A percentile compares a stretch with the other conserved stretches of the same genome.
Conservation (phyloP, 2,329 filamentous ascomycete genomes). For the Colletotrichum sp. region DNA sequence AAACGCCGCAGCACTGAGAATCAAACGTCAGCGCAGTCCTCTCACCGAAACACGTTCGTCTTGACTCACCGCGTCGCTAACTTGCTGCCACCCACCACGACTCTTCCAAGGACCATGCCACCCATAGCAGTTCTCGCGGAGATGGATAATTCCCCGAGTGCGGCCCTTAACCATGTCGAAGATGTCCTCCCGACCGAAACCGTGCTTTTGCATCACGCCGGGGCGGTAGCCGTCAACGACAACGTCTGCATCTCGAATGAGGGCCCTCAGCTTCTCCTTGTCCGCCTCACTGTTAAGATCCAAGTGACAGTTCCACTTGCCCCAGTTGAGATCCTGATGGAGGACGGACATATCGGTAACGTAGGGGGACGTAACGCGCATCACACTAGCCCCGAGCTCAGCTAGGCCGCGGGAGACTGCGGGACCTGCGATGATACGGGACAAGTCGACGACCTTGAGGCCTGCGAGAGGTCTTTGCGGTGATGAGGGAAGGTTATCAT, state of each 20-base stretch:
- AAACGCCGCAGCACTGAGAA: slow-evolving; percentile 43
- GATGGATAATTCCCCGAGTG: slow-evolving; percentile 42
- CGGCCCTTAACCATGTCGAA: slow-evolving; percentile 37
- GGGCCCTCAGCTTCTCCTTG: slow-evolving; percentile 22
- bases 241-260: slow-evolving; percentile 54
- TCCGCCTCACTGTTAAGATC: slow-evolving; percentile 37
- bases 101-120: slow-evolving; percentile 52
- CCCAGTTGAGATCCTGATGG: slow-evolving; percentile 52
- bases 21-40: background rate
- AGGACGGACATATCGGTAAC: slow-evolving; percentile 43
- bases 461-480: slow-evolving; percentile 46
- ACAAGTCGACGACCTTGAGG: slow-evolving; percentile 52
- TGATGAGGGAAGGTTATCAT: slow-evolving; percentile 27
- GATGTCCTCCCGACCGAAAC: slow-evolving; percentile 44
- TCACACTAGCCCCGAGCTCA: slow-evolving; percentile 50
- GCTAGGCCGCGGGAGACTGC: slow-evolving; percentile 45
- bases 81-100: slow-evolving; percentile 58
- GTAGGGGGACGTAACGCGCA: slow-evolving; percentile 44
- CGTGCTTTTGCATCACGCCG: slow-evolving; percentile 49
- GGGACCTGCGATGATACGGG: slow-evolving; percentile 53
- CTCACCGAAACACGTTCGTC: rapidly evolving
- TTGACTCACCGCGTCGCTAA: slow-evolving; percentile 46
- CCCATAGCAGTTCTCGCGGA: slow-evolving; percentile 59
- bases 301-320: slow-evolving; percentile 51
- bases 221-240: slow-evolving; percentile 56